Evolutionary conservation across 768 basidiomycete genomes (phyloP), one percentile per base, ranked within the genome.

Genomic region (Xanthoconium stramineum): DNA sequence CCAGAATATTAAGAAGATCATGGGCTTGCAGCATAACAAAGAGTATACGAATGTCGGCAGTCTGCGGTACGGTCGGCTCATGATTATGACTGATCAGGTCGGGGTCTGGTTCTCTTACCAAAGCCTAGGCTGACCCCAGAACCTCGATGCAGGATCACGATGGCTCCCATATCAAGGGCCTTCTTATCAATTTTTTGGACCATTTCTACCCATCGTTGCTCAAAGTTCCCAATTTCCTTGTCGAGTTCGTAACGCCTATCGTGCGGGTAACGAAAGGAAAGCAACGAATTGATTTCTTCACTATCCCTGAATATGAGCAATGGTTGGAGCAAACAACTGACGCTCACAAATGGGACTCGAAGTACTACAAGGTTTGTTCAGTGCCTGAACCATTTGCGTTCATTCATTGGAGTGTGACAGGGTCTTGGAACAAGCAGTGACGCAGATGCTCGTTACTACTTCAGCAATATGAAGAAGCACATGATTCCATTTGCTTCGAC

Each of bases 71-170:
- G 97, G 97, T 2, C 85, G 87, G 49, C 70, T 99, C 47, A 99
- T 99, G 97, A 92, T 99, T 64, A 99, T 99, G 97, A 93, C 97
- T 5, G 97, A 99, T 87, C 96, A 98, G 83, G 94, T 93, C 51
- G 47, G 59, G 9, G n/a, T 50, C 12, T 11, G 10, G 6, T 30
- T 47, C 5, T 50, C n/a, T 39, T 49, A 19, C 28, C 5, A 40
- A 38, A 43, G 24, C 32, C 39, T 44, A 28, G 15, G 15, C 35
- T 48, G 50, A 45, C 40, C 39, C 45, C 7, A 20, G 36, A 45
- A 9, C 54, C n/a, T 30, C 42, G 6, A 45, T 48, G 5, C 67
- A 97, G 94, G 97, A 99, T 83, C 94, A 98, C 74, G 97, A 99
- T 74, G 97, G 97, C 50, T 98, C 97, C n/a, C 97, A 99, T 75